Evolutionary conservation across 495 filamentous ascomycete genomes (phyloP).

Genomic region (Gamarada debralockiae): DNA sequence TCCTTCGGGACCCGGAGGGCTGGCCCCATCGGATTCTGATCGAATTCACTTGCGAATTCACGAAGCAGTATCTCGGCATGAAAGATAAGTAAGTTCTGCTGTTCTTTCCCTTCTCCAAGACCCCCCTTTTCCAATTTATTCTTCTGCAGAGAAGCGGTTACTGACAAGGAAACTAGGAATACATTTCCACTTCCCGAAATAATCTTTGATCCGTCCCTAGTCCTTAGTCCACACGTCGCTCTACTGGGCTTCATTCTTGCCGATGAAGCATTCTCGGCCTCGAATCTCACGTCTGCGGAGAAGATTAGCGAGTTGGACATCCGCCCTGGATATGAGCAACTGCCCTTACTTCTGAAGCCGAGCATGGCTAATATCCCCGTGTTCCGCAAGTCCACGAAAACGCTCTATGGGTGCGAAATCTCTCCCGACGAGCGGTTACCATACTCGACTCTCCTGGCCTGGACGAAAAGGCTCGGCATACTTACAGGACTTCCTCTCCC

Average conservation of each 20-base stretch:
- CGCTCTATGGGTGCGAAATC: constrained; percentile 30
- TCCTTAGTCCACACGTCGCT: constrained; percentile 21
- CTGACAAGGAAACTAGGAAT: constrained; percentile 23
- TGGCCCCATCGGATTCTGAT: constrained; percentile 29
- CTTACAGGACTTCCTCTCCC: constrained; percentile 30
- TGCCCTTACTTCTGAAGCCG: constrained; percentile 25
- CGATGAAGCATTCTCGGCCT: constrained; percentile 22
- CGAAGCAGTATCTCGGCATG: constrained; percentile 25
- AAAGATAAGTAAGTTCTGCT: constrained; percentile 29
- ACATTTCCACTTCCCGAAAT: constrained; percentile 28
- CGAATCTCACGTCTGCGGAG: constrained; percentile 10
- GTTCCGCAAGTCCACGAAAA: constrained; percentile 26
- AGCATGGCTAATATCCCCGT: constrained; percentile 20
- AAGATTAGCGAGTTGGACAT: constrained; percentile 24
- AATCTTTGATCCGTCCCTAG: constrained; percentile 28
- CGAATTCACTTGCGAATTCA: no score
- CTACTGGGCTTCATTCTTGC: constrained; percentile 33
- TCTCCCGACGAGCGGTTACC: constrained; percentile 27
- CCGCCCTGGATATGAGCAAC: constrained; percentile 24
- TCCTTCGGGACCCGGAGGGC: constrained; percentile 29
- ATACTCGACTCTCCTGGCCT: constrained; percentile 29
- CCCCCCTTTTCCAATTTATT: no score
- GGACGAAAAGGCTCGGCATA: constrained; percentile 28
- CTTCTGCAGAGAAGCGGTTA: background rate
- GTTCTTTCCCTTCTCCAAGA: background rate